Base-by-base conservation (phyloP, 768 basidiomycete species). In the Russula sp. region DNA sequence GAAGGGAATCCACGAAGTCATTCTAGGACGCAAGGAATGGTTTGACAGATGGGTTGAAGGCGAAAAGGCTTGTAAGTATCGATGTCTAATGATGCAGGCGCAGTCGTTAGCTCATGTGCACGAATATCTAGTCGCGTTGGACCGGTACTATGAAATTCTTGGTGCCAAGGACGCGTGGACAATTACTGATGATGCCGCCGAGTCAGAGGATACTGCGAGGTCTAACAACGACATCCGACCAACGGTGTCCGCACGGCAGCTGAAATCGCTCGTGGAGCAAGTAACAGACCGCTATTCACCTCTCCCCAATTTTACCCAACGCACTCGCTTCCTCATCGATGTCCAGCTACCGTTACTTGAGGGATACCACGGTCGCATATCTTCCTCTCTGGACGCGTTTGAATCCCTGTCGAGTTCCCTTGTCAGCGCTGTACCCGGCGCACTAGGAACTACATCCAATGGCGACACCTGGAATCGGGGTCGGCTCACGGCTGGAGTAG, bases 221-320 rank as follows among this genome's bases (percentile, higher is more conserved):
- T 45, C 32, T 20, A 51, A 62, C 18, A 65, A 71, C 7, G 81
- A 82, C 55, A 71, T 86, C 44, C 84, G 82, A 68, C 82, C 93
- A 6, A 98, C 95, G 0, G 83, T 84, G 66, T 96, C 94, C 10
- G 86, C 95, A 1, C 79, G 94, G 34, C 81, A 89, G 68, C 77
- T 98, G 62, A 91, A 89, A 70, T 84, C 89, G 31, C 78, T 98
- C 20, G 79, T 97, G 11, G 92, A 97, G 68, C 95, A 97, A 75
- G 85, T 98, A 58, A 94, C 94, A 61, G 94, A 96, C 72, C 94
- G 95, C 10, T 99, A 98, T 73, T 85, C 87, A 9, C 89, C 91
- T 0, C 79, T 99, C 4, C 95, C 96, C 0, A 81, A 81, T 56
- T 82, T 89, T 61, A 71, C 77, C 10, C 89, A 97, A 61, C 87